Conservation (phyloP, 2,329 filamentous ascomycete genomes). For the Pseudogymnoascus verrucosus region DNA sequence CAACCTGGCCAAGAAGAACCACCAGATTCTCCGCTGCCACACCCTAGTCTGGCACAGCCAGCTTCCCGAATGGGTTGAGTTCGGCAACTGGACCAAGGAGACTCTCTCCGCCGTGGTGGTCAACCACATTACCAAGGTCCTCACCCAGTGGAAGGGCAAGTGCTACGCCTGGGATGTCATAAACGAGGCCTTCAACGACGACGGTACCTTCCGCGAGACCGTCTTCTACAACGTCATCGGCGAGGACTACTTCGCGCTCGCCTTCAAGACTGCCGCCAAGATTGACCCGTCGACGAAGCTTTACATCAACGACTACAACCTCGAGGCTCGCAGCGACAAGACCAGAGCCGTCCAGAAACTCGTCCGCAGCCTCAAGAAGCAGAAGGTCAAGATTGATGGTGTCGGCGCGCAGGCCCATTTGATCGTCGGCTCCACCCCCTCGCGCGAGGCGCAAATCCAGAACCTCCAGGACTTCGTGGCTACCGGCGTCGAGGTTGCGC, state of each 20-base stretch:
- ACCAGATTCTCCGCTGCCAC: conserved; percentile 54
- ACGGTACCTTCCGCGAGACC: conserved; percentile 43
- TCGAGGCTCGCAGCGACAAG: conserved; percentile 45
- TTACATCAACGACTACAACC: conserved; percentile 58
- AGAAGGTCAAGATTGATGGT: conserved; percentile 51
- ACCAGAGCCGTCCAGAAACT: conserved; percentile 35
- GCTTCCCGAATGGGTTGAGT: conserved; percentile 44
- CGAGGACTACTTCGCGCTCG: conserved; percentile 31
- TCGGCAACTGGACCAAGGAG: conserved; percentile 46
- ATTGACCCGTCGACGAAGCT: conserved; percentile 50
- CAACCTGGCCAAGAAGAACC: conserved; percentile 39
- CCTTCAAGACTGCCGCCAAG: conserved; percentile 47
- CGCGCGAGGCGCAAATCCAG: conserved; percentile 35
- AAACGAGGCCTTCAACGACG: conserved; percentile 54
- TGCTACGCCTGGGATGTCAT: conserved; percentile 60
- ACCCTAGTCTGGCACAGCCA: conserved; percentile 47
- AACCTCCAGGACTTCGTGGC: conserved; percentile 43
- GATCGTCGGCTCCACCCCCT: conserved; percentile 44
- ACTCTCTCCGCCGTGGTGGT: conserved; percentile 49
- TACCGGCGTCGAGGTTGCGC: conserved; percentile 47
- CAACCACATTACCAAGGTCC: conserved; percentile 52
- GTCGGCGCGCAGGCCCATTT: conserved; percentile 56
- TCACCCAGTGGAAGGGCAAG: conserved; percentile 49
- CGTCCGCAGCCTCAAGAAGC: conserved; percentile 37
- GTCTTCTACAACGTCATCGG: conserved; percentile 46